phyloP scores from a whole-genome alignment of 2,329 filamentous ascomycete species.

The Pyrenochaeta sp. region DNA sequence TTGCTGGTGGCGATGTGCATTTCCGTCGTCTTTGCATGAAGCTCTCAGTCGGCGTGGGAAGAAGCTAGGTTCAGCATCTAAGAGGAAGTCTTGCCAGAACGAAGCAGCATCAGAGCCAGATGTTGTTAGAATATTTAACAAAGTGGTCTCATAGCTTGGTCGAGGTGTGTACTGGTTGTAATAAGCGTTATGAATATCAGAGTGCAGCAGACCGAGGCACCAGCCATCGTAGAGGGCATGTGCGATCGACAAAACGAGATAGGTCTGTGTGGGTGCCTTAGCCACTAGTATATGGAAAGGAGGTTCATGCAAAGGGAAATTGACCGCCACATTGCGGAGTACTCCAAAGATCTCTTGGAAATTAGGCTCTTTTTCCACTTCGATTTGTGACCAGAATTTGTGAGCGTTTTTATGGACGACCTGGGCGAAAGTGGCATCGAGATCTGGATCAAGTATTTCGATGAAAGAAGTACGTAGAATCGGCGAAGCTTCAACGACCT shows the following conservation, averaged over 20 bases:
- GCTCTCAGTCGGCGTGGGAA: constrained; percentile 47
- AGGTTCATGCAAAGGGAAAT: constrained; percentile 14
- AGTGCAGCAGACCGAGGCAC: constrained; percentile 78
- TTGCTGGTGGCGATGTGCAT: constrained; percentile 56
- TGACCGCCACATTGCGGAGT: constrained; percentile 47
- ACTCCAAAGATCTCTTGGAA: constrained; percentile 42
- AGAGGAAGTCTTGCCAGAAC: constrained; percentile 79
- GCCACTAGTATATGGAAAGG: constrained; percentile 52
- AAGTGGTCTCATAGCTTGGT: constrained; percentile 60
- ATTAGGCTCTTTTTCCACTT: constrained; percentile 28
- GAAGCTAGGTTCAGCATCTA: constrained; percentile 55
- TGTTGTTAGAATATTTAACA: constrained; percentile 63
- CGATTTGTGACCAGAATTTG: constrained; percentile 48
- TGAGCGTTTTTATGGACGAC: constrained; percentile 52
- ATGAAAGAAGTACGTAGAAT: constrained; percentile 80
- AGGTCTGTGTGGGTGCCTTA: constrained; percentile 43
- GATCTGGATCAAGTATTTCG: constrained; percentile 67
- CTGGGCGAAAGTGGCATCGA: constrained; percentile 66
- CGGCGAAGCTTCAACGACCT: constrained; percentile 67
- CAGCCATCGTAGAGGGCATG: constrained; percentile 92
- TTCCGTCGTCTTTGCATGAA: constrained; percentile 10
- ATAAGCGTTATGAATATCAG: constrained; percentile 74
- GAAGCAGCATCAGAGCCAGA: constrained; percentile 57
- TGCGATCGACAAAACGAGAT: constrained; percentile 74
- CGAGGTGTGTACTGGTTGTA: constrained; percentile 52